Percentiles rank a stretch among this genome's conserved stretches.
phyloP scores from a whole-genome alignment of 2,329 filamentous ascomycete genomes.

The Penicillium sp. region DNA sequence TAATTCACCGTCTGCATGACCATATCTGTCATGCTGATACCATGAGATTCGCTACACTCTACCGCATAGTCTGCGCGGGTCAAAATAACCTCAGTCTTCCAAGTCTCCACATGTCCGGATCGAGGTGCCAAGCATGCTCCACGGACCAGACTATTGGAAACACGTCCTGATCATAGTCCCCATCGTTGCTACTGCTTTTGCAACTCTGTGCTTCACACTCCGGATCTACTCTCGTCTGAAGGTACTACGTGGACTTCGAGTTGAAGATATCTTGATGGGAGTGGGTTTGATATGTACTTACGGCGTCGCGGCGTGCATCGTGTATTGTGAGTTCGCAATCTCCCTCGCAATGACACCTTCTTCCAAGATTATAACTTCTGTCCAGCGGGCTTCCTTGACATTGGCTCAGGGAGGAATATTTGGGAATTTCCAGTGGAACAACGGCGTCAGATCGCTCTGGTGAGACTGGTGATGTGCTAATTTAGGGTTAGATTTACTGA shows the following conservation, averaged over 20 bases:
- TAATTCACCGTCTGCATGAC: neutral
- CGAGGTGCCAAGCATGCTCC: neutral
- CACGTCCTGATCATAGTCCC: constrained; percentile 18
- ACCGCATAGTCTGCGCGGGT: neutral
- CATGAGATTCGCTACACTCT: neutral
- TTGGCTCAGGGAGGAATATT: constrained; percentile 2
- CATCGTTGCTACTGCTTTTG: constrained; percentile 13
- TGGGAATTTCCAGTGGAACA: neutral
- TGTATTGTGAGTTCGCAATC: constrained; percentile 9
- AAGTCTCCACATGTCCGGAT: neutral
- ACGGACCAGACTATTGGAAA: constrained; percentile 11
- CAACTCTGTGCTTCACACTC: constrained; percentile 17
- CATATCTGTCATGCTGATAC: neutral
- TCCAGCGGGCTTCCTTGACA: constrained; percentile 14
- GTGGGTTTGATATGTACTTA: constrained; percentile 17
- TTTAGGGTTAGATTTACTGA: neutral
- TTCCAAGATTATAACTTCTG: neutral
- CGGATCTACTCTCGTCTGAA: constrained; percentile 16
- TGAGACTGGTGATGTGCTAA: neutral
- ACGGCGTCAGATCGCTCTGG: constrained; percentile 1
- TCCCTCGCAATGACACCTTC: neutral
- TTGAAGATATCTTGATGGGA: constrained; percentile 21
- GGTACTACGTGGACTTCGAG: neutral
- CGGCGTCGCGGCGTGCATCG: constrained; percentile 12
- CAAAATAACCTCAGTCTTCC: neutral